These are phyloP conservation scores for Cladorrhinum sp. DNA, from an alignment of 2,329 filamentous ascomycete genomes.

Conservation along the genomic window DNA sequence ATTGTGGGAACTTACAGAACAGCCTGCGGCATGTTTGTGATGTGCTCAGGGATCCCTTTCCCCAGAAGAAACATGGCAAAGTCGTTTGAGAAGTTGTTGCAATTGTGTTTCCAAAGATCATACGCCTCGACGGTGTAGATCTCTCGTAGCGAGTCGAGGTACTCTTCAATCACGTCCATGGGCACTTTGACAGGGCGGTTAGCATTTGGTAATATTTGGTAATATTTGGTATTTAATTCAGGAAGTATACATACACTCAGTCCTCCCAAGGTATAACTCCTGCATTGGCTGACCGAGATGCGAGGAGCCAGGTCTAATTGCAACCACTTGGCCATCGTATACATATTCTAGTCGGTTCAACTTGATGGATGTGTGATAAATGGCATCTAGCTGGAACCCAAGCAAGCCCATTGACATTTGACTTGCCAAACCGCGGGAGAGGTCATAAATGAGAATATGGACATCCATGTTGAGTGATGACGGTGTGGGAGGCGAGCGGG, in stretches of 20 bases:
- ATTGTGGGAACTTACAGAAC: slow-evolving; percentile 74
- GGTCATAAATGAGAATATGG: slow-evolving; percentile 73
- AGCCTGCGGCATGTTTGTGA: slow-evolving; percentile 77
- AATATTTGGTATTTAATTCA: too few species aligned
- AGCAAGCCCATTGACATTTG: slow-evolving; percentile 53
- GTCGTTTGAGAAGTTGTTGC: slow-evolving; percentile 96
- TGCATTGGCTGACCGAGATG: slow-evolving; percentile 86
- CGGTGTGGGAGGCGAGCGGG: neutral
- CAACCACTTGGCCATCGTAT: slow-evolving; percentile 84
- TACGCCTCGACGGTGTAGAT: slow-evolving; percentile 87
- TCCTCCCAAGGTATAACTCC: slow-evolving; percentile 69
- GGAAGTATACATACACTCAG: slow-evolving; percentile 41
- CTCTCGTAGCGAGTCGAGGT: slow-evolving; percentile 75
- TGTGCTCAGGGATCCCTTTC: slow-evolving; percentile 82
- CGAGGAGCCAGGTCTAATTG: slow-evolving; percentile 74
- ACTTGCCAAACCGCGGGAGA: slow-evolving; percentile 60
- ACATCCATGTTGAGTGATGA: slow-evolving; percentile 60
- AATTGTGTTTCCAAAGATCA: slow-evolving; percentile 87
- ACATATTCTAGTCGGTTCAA: slow-evolving; percentile 83
- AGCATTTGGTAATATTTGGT: neutral
- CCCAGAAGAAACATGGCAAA: slow-evolving; percentile 86
- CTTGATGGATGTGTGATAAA: slow-evolving; percentile 92
- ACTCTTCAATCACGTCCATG: slow-evolving; percentile 79
- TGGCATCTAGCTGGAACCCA: slow-evolving; percentile 72
- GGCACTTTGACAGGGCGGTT: slow-evolving; percentile 48